phyloP scores from a whole-genome alignment of 2,329 filamentous ascomycete genomes.

The Fusarium pseudocircinatum region DNA sequence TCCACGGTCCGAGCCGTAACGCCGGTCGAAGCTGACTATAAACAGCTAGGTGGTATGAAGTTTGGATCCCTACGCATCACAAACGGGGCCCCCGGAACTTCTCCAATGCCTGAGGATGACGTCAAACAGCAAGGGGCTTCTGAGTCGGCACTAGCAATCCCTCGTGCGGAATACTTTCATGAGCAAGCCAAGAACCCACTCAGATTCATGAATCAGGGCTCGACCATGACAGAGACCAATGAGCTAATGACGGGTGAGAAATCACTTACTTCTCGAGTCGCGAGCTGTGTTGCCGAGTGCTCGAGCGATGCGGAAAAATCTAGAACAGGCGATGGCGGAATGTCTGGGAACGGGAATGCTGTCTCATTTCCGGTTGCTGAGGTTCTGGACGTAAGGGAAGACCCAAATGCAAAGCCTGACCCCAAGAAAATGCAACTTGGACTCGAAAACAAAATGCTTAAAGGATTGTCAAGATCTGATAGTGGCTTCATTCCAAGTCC shows the following conservation, averaged over 20 bases:
- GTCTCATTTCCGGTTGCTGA: conserved; percentile 50
- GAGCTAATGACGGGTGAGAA: not conserved
- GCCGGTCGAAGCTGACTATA: conserved; percentile 65
- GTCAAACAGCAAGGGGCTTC: conserved; percentile 8
- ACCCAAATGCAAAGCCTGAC: conserved; percentile 55
- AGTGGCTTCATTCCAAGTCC: conserved; percentile 62
- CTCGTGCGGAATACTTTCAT: conserved; percentile 19
- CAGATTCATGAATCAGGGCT: not conserved
- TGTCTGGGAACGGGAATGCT: conserved; percentile 35
- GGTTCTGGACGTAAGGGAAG: conserved; percentile 53
- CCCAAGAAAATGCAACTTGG: conserved; percentile 26
- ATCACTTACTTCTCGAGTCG: not conserved
- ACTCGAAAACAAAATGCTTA: conserved; percentile 37
- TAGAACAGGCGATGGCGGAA: conserved; percentile 27
- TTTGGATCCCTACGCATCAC: conserved; percentile 70
- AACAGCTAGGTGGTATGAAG: conserved; percentile 69
- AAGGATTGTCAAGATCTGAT: conserved; percentile 49
- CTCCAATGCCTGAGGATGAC: conserved; percentile 46
- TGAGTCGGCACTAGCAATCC: conserved; percentile 1
- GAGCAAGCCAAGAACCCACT: conserved; percentile 5
- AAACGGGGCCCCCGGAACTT: conserved; percentile 65
- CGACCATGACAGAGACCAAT: not conserved
- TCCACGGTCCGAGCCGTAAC: conserved; percentile 45
- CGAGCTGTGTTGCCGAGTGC: conserved; percentile 10
- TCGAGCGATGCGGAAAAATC: conserved; percentile 10